phyloP scores from a whole-genome alignment of 768 basidiomycete genomes.

The Lactarius tabidus region DNA sequence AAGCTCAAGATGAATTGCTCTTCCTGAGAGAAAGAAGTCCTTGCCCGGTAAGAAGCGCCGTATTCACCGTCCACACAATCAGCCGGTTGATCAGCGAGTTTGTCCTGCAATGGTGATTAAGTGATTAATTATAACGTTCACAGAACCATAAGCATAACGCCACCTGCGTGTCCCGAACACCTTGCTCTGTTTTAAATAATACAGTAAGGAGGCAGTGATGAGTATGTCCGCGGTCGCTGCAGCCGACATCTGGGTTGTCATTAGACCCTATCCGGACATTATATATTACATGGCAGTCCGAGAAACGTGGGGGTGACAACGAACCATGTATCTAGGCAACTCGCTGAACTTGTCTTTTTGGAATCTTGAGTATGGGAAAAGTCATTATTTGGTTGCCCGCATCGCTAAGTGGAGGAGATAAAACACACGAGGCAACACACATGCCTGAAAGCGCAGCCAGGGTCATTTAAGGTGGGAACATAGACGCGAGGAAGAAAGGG shows the following conservation, averaged over 20 bases:
- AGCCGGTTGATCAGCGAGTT: constrained; percentile 14
- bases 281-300: too few relatives aligned
- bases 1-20: not conserved
- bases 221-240: constrained; percentile 1
- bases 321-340: not conserved
- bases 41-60: constrained; percentile 10
- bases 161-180: not conserved
- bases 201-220: constrained; percentile 18
- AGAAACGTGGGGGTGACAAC: not conserved
- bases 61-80: constrained; percentile 15
- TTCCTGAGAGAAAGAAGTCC: not conserved
- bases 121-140: not conserved
- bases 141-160: too few relatives aligned
- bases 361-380: not conserved
- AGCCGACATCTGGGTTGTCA: constrained; percentile 1
- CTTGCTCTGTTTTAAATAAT: constrained; percentile 16
- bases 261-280: not conserved
- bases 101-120: not conserved
- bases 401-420: not conserved
- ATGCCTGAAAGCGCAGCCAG: not conserved
- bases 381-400: not conserved
- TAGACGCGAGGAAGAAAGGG: not conserved
- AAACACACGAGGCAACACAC: constrained; percentile 1
- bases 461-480: not conserved
- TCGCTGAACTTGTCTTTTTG: not conserved